Conservation (phyloP, 192 early-diverging fungal genomes). For the Backusella parvicylindrica region DNA sequence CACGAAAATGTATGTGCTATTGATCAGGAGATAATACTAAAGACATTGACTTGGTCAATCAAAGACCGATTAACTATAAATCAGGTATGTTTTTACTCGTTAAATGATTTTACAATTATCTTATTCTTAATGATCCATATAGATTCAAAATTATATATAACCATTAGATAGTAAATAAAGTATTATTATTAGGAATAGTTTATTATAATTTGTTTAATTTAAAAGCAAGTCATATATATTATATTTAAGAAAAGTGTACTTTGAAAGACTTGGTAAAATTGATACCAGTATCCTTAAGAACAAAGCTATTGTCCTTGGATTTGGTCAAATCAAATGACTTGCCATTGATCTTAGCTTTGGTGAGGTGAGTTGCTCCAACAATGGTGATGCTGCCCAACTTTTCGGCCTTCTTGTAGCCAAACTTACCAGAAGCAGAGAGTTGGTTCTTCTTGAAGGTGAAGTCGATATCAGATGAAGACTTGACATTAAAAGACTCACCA, state of each 20-base stretch:
- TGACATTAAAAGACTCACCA: constrained; percentile 45
- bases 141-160: neutral
- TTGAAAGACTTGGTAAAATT: neutral
- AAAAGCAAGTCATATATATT: neutral
- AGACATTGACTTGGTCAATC: constrained; percentile 7
- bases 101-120: neutral
- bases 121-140: neutral
- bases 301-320: neutral
- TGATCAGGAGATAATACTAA: neutral
- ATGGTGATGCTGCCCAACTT: constrained; percentile 1
- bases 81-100: neutral
- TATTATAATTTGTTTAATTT: neutral
- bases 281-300: neutral
- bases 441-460: constrained; percentile 15
- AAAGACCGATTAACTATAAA: neutral
- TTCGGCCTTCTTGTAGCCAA: constrained; percentile 15
- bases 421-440: constrained; percentile 19
- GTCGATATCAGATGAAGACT: constrained; percentile 18
- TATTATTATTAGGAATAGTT: neutral
- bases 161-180: neutral
- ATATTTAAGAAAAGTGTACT: neutral
- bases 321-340: neutral
- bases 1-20: neutral
- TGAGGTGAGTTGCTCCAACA: constrained; percentile 2
- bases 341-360: constrained; percentile 6